A percentile compares a stretch with the other conserved stretches of the same genome.
These are phyloP conservation scores for Onygenales sp. DNA, from an alignment of 2,329 filamentous ascomycete genomes.

Conservation along the genomic window DNA sequence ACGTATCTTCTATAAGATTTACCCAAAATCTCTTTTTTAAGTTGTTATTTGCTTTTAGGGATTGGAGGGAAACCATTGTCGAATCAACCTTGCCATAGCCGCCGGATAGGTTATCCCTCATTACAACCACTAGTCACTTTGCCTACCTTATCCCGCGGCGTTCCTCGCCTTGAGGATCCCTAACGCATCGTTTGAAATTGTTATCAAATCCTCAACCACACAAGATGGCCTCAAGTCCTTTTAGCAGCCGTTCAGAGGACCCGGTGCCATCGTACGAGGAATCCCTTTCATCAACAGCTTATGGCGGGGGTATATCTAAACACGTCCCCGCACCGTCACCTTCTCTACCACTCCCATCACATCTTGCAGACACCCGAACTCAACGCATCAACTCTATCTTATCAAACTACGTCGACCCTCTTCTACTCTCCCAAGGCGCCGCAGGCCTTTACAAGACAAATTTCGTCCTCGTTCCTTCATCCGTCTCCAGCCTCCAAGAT, in stretches of 20 bases:
- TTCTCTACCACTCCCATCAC: conserved; percentile 13
- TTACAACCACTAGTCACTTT: too few relatives aligned
- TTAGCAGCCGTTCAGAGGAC: conserved; percentile 14
- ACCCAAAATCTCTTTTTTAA: too few relatives aligned
- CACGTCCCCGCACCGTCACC: conserved; percentile 16
- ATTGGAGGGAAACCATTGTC: not conserved
- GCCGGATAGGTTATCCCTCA: not conserved
- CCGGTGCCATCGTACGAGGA: conserved; percentile 26
- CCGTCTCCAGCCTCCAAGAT: conserved; percentile 23
- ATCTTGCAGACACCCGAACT: conserved; percentile 29
- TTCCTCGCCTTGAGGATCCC: not conserved
- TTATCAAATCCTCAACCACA: not conserved
- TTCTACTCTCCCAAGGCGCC: conserved; percentile 29
- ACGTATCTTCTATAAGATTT: too few relatives aligned
- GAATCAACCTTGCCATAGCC: not conserved
- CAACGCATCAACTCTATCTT: conserved; percentile 32
- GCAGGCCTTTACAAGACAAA: conserved; percentile 35
- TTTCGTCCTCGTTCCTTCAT: conserved; percentile 37
- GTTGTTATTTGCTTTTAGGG: not conserved
- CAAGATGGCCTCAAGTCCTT: conserved; percentile 2
- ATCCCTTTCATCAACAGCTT: conserved; percentile 10
- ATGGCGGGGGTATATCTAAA: conserved; percentile 15
- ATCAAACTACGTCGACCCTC: conserved; percentile 30
- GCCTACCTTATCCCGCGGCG: not conserved
- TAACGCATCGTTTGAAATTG: not conserved